Evolutionary conservation across 106 monocot genomes (phyloP).

Genomic region (Acanthochlamys bracteata): DNA sequence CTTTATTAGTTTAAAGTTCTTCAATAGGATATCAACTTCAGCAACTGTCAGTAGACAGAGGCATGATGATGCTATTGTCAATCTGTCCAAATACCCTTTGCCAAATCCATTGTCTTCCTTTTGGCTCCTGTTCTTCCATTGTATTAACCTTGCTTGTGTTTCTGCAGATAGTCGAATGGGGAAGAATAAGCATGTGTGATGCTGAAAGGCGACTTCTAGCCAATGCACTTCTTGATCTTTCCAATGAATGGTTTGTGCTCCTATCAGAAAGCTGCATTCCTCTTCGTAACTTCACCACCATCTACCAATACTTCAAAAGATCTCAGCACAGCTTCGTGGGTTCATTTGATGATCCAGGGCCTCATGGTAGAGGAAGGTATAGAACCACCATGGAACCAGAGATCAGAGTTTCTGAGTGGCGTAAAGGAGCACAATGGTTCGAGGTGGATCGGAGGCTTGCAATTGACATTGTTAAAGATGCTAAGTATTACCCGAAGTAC

Average conservation of each 20-base stretch:
- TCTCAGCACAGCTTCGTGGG: constrained; percentile 38
- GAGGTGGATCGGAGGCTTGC: constrained; percentile 41
- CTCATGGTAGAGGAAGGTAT: constrained; percentile 47
- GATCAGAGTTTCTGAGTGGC: constrained; percentile 39
- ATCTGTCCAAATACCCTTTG: no score
- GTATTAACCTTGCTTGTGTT: background rate
- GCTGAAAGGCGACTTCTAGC: constrained; percentile 64
- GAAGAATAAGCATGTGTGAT: constrained; percentile 61
- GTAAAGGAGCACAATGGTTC: constrained; percentile 73
- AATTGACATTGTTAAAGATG: constrained; percentile 33
- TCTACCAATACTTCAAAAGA: constrained; percentile 34
- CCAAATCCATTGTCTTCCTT: no score
- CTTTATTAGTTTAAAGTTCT: no score
- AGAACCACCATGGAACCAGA: constrained; percentile 40
- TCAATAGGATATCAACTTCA: no score
- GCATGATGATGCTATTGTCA: no score
- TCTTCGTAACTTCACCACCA: constrained; percentile 35
- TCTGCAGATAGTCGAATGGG: constrained; percentile 47
- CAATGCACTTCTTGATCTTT: constrained; percentile 56
- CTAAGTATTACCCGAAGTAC: constrained; percentile 40
- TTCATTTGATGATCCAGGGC: constrained; percentile 35
- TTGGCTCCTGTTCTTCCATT: no score
- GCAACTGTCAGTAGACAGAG: no score
- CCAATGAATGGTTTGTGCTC: constrained; percentile 55
- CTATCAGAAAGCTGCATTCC: constrained; percentile 68